Base-by-base conservation (phyloP, 495 filamentous ascomycete genomes). In the Hypoxylon subgilvum region DNA sequence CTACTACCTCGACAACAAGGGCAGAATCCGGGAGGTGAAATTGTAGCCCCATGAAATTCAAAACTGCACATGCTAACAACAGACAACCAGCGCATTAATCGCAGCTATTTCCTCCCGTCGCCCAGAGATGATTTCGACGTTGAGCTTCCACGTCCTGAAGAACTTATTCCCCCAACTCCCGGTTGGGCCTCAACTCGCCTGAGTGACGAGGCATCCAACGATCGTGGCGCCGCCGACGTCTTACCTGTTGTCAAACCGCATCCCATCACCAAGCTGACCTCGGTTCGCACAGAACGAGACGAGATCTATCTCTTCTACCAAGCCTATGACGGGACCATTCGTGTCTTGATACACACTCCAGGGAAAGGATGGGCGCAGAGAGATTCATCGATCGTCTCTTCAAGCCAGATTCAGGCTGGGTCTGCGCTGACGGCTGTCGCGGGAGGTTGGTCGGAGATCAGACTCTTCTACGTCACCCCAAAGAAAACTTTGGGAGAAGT, bases 261-360 rank as follows among this genome's bases (percentile, higher is more conserved):
- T 14, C 32, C 16, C 23, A 13, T 1, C 9, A 38, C 18, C 16
- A 56, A 46, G 32, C 52, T 56, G n/a, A 31, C 52, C 9, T 41
- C 52, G 14, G 21, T 39, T 34, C 41, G 32, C 17, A 14, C 28
- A 6, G 42, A 47, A 0, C 6, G 1, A 18, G 52, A 42, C 4
- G 17, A 40, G 6, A 47, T 47, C 6, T 34, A 38, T 19, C 16
- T 56, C 10, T 48, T 56, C 21, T 56, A 56, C 17, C 52, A 56
- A 19, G 16, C 9, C n/a, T 4, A 0, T 16, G 32, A 56, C 21
- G 23, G 6, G 13, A n/a, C 8, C n/a, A 39, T 56, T 7, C 36
- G 18, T 13, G 17, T 14, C 1, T 18, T 56, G 22, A 31, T n/a
- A 2, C 47, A 16, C 35, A 3, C 22, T 9, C 21, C 18, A 21